Base-by-base conservation (phyloP, 1,284 basidiomycete genomes). In the Mrakiaceae sp. region DNA sequence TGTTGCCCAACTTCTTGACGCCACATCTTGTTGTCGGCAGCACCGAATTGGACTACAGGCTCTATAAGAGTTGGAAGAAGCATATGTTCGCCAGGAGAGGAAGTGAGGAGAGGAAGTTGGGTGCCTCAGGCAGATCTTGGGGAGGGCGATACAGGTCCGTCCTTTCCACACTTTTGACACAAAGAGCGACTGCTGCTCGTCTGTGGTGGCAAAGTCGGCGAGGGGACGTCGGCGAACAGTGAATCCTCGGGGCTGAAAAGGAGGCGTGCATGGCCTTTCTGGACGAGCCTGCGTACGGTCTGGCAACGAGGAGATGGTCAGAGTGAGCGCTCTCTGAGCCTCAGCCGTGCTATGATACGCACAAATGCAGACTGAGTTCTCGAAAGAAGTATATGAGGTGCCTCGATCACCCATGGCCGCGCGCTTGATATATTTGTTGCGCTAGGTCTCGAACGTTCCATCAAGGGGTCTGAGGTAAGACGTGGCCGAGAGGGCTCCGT, bases 121-220 rank as follows among this genome's bases (percentile, higher is more conserved):
- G 27, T 27, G 27, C 27, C 27, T 27, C 27, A 27, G 27, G 27
- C 27, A 27, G 27, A 27, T 27, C 27, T 27, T 27, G 27, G 27
- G 27, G 27, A 27, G 27, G 27, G 27, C 27, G 27, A 27, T 1
- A 27, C 27, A 27, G 27, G 27, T 27, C 27, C 27, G 27, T 84
- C 83, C 98, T 98, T 78, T 99, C 96, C 71, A 98, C 84, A 69
- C 81, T 83, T 82, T 98, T 99, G 82, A 98, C 92, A 98, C 92
- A 46, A 85, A 85, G 69, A 96, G 83, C 0, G 90, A 87, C 69
- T 84, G 84, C 55, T 82, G 80, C 74, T 86, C 83, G 52, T 87
- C 80, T 70, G 85, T 77, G 67, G 83, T 78, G 69, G 86, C 81
- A 79, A 90, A 79, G 55, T 82, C 75, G 68, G 87, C 84, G 56